Percentiles rank a stretch among this genome's conserved stretches.
Evolutionary conservation across 2,329 filamentous ascomycete species (phyloP).

Genomic region (Claviceps sp.): DNA sequence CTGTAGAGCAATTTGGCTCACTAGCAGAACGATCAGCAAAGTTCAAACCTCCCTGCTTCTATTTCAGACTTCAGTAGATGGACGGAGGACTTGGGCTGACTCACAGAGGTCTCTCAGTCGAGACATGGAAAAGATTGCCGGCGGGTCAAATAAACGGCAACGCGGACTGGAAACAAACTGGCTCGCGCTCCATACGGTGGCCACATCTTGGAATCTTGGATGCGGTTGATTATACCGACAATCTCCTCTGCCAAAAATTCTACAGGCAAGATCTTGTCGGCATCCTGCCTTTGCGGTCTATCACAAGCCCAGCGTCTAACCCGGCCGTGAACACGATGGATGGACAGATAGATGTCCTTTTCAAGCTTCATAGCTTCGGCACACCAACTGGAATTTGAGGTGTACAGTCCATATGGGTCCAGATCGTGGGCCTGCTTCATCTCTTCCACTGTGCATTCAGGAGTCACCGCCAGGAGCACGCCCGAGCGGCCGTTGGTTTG

Average conservation of each 20-base stretch:
- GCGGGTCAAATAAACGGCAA: constrained; percentile 5
- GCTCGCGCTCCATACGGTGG: constrained; percentile 7
- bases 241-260: constrained; percentile 3
- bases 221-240: background rate
- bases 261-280: background rate
- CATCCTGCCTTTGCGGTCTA: background rate
- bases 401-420: constrained; percentile 5
- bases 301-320: background rate
- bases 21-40: constrained; percentile 8
- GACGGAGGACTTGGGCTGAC: constrained; percentile 4
- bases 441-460: constrained; percentile 13
- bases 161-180: constrained; percentile 7
- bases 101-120: constrained; percentile 12
- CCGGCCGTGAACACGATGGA: constrained; percentile 3
- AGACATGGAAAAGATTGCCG: constrained; percentile 5
- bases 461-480: constrained; percentile 14
- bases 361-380: constrained; percentile 7
- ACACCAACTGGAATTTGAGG: constrained; percentile 5
- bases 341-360: constrained; percentile 7
- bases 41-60: background rate
- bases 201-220: constrained; percentile 5
- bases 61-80: background rate
- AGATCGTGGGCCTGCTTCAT: constrained; percentile 3
- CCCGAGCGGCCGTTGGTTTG: constrained; percentile 8
- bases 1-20: constrained; percentile 11